Evolutionary conservation across 2,329 filamentous ascomycete species (phyloP).

Genomic region (Chaetothyriales sp.): DNA sequence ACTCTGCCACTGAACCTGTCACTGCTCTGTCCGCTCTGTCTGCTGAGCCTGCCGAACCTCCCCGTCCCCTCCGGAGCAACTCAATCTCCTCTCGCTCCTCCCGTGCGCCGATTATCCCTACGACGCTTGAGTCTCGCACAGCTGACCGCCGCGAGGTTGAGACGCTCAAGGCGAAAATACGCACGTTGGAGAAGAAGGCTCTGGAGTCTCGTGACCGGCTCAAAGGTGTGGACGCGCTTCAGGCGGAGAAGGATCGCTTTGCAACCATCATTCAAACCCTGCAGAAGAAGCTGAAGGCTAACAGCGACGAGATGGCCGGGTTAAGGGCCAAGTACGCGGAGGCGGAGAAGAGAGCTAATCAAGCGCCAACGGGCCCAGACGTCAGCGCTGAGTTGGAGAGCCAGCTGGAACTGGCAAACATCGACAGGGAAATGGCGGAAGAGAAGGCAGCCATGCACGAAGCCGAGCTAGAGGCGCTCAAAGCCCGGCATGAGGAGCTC

Average conservation of each 20-base stretch:
- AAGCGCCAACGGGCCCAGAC: constrained; percentile 28
- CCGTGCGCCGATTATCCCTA: not conserved
- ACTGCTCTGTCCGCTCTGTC: not conserved
- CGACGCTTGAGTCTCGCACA: constrained; percentile 13
- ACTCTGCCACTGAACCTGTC: not conserved
- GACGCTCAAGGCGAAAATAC: constrained; percentile 74
- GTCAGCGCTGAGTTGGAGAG: constrained; percentile 73
- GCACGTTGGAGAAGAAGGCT: constrained; percentile 74
- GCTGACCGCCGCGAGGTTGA: constrained; percentile 56
- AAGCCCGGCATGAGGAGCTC: constrained; percentile 64
- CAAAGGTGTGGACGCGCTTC: constrained; percentile 59
- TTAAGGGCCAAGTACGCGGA: constrained; percentile 66
- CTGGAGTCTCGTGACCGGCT: constrained; percentile 73
- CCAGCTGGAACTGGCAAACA: constrained; percentile 66
- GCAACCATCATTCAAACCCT: constrained; percentile 80
- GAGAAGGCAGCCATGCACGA: constrained; percentile 74
- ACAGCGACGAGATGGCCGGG: constrained; percentile 64
- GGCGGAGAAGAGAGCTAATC: constrained; percentile 51
- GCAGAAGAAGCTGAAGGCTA: constrained; percentile 72
- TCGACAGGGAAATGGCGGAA: constrained; percentile 94
- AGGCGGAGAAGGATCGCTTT: constrained; percentile 40
- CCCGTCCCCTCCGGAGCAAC: not conserved
- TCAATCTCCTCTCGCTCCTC: not conserved
- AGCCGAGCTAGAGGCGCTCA: constrained; percentile 62
- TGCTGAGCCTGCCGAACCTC: too few species aligned